These are phyloP conservation scores for Marchantia paleacea DNA, from an alignment of 225 moss, liverwort and hornwort species.

Conservation along the genomic window DNA sequence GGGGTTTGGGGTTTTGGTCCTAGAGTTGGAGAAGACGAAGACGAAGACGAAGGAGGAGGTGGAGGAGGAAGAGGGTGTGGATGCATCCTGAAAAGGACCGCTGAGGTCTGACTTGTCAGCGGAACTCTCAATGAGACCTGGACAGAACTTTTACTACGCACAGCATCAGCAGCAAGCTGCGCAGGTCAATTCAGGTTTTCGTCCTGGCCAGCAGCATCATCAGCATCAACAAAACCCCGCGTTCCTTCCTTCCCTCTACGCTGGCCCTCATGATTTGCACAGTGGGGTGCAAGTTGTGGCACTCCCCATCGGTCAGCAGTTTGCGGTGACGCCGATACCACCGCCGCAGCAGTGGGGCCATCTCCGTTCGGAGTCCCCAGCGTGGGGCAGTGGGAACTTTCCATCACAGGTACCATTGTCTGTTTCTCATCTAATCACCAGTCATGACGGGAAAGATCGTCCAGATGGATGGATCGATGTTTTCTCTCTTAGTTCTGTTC, in stretches of 20 bases:
- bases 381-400: slow-evolving; percentile 31
- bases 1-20: slow-evolving; percentile 9
- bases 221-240: slow-evolving; percentile 4
- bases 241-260: slow-evolving; percentile 26
- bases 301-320: slow-evolving; percentile 30
- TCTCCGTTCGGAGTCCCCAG: slow-evolving; percentile 29
- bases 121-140: slow-evolving; percentile 37
- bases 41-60: not conserved
- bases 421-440: not conserved
- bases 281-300: slow-evolving; percentile 35
- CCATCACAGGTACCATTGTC: slow-evolving; percentile 26
- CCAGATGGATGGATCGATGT: not conserved
- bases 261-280: slow-evolving; percentile 20
- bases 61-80: not conserved
- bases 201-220: slow-evolving; percentile 14
- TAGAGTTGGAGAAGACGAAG: too few relatives aligned
- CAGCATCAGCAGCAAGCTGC: slow-evolving; percentile 23
- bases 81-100: slow-evolving; percentile 13
- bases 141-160: slow-evolving; percentile 36
- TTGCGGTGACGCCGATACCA: slow-evolving; percentile 18
- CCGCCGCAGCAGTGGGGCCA: slow-evolving; percentile 38
- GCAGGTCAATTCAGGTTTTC: slow-evolving; percentile 26
- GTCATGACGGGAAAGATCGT: not conserved
- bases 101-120: slow-evolving; percentile 1
- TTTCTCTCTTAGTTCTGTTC: not conserved